Evolutionary conservation across 306 rosid genomes (phyloP).

Genomic region (Coriaria nepalensis): DNA sequence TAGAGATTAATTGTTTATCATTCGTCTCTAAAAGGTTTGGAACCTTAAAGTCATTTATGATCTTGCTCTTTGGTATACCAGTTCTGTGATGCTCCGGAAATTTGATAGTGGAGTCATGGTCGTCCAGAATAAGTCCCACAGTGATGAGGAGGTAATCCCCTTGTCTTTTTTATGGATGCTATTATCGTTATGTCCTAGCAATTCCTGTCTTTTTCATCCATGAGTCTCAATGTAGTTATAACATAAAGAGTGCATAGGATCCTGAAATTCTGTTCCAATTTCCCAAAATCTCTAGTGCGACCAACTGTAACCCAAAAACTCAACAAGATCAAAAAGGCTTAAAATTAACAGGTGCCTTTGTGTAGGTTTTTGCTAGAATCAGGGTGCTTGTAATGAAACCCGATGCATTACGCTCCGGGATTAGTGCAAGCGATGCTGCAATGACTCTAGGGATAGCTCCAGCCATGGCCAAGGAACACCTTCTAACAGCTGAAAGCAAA

Average conservation of each 20-base stretch:
- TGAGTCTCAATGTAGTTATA: too few relatives aligned
- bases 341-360: not conserved
- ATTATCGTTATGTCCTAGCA: too few relatives aligned
- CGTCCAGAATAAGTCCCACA: conserved; percentile 80
- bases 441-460: conserved; percentile 84
- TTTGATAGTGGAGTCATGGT: conserved; percentile 99
- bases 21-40: not conserved
- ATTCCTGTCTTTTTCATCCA: too few relatives aligned
- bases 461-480: conserved; percentile 97
- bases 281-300: too few relatives aligned
- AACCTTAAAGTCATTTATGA: conserved; percentile 5
- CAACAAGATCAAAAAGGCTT: too few relatives aligned
- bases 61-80: conserved; percentile 20
- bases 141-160: conserved; percentile 71
- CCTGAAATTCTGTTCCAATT: too few relatives aligned
- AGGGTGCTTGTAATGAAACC: conserved; percentile 57
- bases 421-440: conserved; percentile 96
- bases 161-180: not conserved
- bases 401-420: conserved; percentile 63
- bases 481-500: conserved; percentile 80
- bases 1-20: not conserved
- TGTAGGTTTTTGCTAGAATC: conserved; percentile 70
- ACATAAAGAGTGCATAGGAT: too few relatives aligned
- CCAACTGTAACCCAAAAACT: too few relatives aligned
- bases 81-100: conserved; percentile 75